Evolutionary conservation across 441 rosid genomes (phyloP), one percentile per base, ranked within the genome.

Genomic region (Brassica balearica): DNA sequence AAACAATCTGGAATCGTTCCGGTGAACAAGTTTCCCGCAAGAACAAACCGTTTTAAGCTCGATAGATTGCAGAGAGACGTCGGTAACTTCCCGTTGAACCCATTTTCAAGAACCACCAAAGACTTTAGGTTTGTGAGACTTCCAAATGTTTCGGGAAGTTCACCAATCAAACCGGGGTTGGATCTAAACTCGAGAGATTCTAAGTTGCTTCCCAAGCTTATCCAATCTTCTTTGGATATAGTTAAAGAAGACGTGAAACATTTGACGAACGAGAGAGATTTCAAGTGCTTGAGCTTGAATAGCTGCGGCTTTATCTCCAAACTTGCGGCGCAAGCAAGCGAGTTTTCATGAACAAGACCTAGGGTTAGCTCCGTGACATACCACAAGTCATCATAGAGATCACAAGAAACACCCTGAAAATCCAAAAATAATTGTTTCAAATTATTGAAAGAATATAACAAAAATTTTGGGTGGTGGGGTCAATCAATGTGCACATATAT

Each of bases 351-450:
- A 38, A 91, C 68, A 0, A 87, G 90, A 27, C 98, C 98, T 71
- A 94, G 77, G 86, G 85, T 86, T 53, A 94, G 77, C 61, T 79
- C 74, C 14, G 97, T 94, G 67, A 90, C 91, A 83, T 91, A 89
- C 98, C 98, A 94, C 43, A 80, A 83, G 17, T 88, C 97, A 73
- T 81, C 84, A 61, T 81, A 84, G 23, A 89, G 63, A 85, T 92
- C 98, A 85, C 98, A 94, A 61, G 97, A 86, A 19, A 92, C 91
- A 59, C 97, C 97, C 97, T 94, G 91, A 58, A 68, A 72, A 65
- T 41, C 43, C 68, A 43, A 27, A 48, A 29, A 22, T 23, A 1
- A 3, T n/a, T 12, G 19, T 38, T 56, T 60, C 41, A 41, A 67
- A 66, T 68, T 55, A 65, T 38, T 75, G 60, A 23, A 14, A 41